Conservation (phyloP, 2,329 filamentous ascomycete genomes). For the Fusarium verticillioides region DNA sequence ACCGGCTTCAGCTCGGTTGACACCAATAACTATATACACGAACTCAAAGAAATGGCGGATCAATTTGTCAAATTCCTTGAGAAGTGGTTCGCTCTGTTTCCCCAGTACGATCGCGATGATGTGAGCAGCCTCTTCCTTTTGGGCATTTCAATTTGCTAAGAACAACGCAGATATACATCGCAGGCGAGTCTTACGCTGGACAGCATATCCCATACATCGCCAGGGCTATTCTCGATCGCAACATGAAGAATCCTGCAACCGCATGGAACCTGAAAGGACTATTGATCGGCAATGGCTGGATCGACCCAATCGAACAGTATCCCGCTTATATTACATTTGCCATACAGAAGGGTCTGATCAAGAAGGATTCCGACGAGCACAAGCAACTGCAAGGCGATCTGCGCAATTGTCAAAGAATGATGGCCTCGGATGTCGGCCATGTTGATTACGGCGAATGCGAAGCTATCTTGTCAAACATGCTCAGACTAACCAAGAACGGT, state of each 20-base stretch:
- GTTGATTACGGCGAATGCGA: slow-evolving; percentile 82
- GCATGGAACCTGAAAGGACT: slow-evolving; percentile 85
- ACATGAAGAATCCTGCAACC: slow-evolving; percentile 66
- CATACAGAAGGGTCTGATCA: slow-evolving; percentile 78
- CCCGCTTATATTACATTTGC: slow-evolving; percentile 85
- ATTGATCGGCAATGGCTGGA: slow-evolving; percentile 98
- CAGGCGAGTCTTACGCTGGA: slow-evolving; percentile 95
- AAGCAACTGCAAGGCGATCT: slow-evolving; percentile 75
- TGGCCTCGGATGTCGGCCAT: slow-evolving; percentile 57
- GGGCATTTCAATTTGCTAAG: slow-evolving; percentile 31
- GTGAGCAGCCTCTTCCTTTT: slow-evolving; percentile 65
- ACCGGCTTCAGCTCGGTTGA: slow-evolving; percentile 97
- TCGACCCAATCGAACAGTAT: slow-evolving; percentile 90
- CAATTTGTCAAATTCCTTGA: slow-evolving; percentile 91
- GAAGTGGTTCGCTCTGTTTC: slow-evolving; percentile 91
- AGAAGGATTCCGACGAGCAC: slow-evolving; percentile 72
- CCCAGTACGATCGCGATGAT: slow-evolving; percentile 91
- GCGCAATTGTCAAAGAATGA: slow-evolving; percentile 73
- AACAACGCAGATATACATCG: slow-evolving; percentile 80
- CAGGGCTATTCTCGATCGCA: slow-evolving; percentile 88
- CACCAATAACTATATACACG: slow-evolving; percentile 85
- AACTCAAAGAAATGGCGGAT: slow-evolving; percentile 87
- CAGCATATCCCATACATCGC: slow-evolving; percentile 98
- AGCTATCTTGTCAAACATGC: slow-evolving; percentile 76
- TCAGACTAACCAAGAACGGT: slow-evolving; percentile 70